Percentiles rank a stretch among this genome's conserved stretches.
These are phyloP conservation scores for Monilinia vaccinii-corymbosi DNA, from an alignment of 2,329 filamentous ascomycete genomes.

Conservation along the genomic window DNA sequence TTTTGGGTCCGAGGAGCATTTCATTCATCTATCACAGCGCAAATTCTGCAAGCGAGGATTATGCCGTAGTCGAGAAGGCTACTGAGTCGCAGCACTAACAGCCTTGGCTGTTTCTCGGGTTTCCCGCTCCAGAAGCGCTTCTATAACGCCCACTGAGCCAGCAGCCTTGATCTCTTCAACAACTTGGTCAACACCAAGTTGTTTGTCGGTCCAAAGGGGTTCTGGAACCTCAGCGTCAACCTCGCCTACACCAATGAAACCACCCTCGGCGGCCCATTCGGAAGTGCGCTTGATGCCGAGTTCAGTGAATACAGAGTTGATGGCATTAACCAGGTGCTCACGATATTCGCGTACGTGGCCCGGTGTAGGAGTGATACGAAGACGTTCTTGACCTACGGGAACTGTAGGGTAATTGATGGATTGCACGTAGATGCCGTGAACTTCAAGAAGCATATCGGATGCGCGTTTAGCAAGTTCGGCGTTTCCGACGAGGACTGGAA, in stretches of 20 bases:
- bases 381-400: conserved; percentile 91
- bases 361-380: conserved; percentile 91
- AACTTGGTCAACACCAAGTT: conserved; percentile 68
- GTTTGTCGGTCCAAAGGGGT: conserved; percentile 86
- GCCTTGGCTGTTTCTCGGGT: conserved; percentile 28
- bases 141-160: conserved; percentile 40
- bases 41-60: neutral
- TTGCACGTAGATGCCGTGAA: conserved; percentile 94
- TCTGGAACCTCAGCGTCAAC: conserved; percentile 47
- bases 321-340: conserved; percentile 72
- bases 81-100: conserved; percentile 28
- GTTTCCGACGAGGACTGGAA: conserved; percentile 88
- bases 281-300: conserved; percentile 87
- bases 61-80: neutral
- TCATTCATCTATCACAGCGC: neutral
- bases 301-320: conserved; percentile 82
- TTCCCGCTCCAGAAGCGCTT: conserved; percentile 51
- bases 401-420: conserved; percentile 99
- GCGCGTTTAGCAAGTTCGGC: conserved; percentile 87
- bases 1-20: conserved; percentile 30
- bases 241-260: conserved; percentile 89
- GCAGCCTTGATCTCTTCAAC: conserved; percentile 50
- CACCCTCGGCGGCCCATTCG: conserved; percentile 83
- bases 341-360: conserved; percentile 81
- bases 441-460: conserved; percentile 81